phyloP scores from a whole-genome alignment of 2,329 filamentous ascomycete genomes.

The Colletotrichum echinochloae region DNA sequence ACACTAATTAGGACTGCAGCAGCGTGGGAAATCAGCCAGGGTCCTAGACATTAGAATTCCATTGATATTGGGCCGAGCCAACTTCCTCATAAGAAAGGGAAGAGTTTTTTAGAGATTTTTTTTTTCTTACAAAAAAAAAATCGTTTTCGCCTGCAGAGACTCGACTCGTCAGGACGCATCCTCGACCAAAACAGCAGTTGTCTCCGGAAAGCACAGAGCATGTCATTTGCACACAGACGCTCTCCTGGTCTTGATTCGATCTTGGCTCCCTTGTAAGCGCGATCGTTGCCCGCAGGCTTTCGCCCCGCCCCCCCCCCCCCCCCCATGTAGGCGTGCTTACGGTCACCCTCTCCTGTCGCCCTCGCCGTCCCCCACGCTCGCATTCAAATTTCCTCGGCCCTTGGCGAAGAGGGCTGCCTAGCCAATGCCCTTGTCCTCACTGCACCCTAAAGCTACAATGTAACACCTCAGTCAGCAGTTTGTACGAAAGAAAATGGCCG shows the following conservation, averaged over 20 bases:
- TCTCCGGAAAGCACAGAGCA: conserved; percentile 32
- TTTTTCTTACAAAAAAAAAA: too few species aligned
- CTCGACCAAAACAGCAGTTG: conserved; percentile 21
- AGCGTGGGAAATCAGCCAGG: background rate
- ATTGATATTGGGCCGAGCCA: background rate
- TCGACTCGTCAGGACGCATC: background rate
- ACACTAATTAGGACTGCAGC: background rate
- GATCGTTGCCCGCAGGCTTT: conserved; percentile 26
- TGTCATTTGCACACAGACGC: conserved; percentile 32
- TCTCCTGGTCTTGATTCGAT: conserved; percentile 25
- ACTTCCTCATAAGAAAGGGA: background rate
- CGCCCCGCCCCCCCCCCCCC: conserved; percentile 9
- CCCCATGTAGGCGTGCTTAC: conserved; percentile 9
- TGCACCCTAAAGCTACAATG: conserved; percentile 25
- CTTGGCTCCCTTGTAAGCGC: conserved; percentile 25
- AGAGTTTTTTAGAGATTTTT: background rate
- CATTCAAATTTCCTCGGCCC: background rate
- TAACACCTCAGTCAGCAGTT: conserved; percentile 22
- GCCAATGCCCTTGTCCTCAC: conserved; percentile 7
- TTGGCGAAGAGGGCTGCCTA: conserved; percentile 11
- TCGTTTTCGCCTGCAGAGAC: background rate
- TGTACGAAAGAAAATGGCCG: conserved; percentile 35
- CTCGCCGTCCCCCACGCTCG: conserved; percentile 30
- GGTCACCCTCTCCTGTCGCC: conserved; percentile 21
- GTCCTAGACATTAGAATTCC: background rate